Evolutionary conservation across 78 protist genomes (phyloP), one percentile per base, ranked within the genome.

Genomic region (Reticulomyxa filosa): DNA sequence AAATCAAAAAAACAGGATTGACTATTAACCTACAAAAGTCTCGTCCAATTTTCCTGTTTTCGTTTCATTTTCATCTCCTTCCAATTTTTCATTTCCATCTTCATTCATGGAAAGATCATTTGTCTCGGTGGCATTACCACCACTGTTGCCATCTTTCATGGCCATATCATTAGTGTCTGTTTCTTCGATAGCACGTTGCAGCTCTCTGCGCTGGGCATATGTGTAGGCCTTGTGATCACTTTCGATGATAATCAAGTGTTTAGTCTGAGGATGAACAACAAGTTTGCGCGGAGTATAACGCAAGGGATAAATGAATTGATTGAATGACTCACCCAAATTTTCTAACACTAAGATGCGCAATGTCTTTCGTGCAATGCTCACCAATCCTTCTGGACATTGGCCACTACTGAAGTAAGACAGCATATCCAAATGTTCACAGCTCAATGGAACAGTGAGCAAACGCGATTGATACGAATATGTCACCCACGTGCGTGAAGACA

Each of bases 401-500:
- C 37, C 10, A 8, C 52, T 38, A 7, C 52, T 38, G 34, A 59
- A 59, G 46, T 13, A 25, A 7, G 65, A 59, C 37, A 8, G 38
- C n/a, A n/a, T n/a, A 10, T 59, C 65, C 17, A 55, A 11, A 10
- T 8, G 34, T 33, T 55, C 59, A 33, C 30, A 55, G 10, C 32
- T 17, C 10, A 55, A 20, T 11, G 59, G 59, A 33, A 33, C 30
- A 10, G 30, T 10, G 59, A 32, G 59, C 26, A 55, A 55, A 8
- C 59, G 8, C 10, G 39, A 38, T 22, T 59, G 65, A 10, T 55
- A 11, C 32, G 8, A 25, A 32, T 55, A 55, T 10, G 32, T 25
- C 61, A 55, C 17, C 61, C 61, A 55, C 8, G 61, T 30, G 32
- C 61, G 61, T 17, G 61, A 25, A 26, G 61, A 55, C 10, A 55